These are phyloP conservation scores for Neurospora sp. DNA, from an alignment of 495 filamentous ascomycete species.

Conservation along the genomic window DNA sequence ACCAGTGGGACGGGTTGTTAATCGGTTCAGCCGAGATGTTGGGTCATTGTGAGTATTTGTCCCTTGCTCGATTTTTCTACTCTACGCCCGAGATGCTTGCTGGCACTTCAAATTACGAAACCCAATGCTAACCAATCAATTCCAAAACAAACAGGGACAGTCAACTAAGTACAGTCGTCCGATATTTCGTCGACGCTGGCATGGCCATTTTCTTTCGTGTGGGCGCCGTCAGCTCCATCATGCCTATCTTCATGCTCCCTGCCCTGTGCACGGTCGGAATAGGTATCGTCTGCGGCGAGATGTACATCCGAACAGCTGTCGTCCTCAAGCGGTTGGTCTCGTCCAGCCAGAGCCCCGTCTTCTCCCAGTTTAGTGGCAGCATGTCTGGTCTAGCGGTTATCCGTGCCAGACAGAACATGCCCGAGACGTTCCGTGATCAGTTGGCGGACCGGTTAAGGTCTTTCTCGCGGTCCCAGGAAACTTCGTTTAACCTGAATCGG, in stretches of 20 bases:
- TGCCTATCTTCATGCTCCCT: conserved; percentile 39
- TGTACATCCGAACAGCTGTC: conserved; percentile 40
- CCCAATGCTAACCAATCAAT: background rate
- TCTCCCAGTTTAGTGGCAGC: conserved; percentile 41
- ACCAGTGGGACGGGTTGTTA: conserved; percentile 45
- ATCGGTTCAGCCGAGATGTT: conserved; percentile 46
- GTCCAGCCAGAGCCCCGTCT: conserved; percentile 38
- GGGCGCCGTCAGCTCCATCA: conserved; percentile 36
- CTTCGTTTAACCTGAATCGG: conserved; percentile 40
- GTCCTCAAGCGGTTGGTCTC: conserved; percentile 33
- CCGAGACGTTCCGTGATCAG: conserved; percentile 29
- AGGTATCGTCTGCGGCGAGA: conserved; percentile 36
- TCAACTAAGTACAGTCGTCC: conserved; percentile 27
- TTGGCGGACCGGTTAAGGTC: conserved; percentile 33
- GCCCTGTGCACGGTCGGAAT: conserved; percentile 29
- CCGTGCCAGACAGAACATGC: conserved; percentile 35
- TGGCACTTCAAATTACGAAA: background rate
- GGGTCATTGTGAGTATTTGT: conserved; percentile 23
- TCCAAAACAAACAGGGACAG: conserved; percentile 12
- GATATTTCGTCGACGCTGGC: conserved; percentile 27
- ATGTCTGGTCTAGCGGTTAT: conserved; percentile 38
- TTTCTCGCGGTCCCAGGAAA: conserved; percentile 28
- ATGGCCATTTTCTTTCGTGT: conserved; percentile 32
- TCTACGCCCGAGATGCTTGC: background rate
- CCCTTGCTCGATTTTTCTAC: background rate